Percentiles rank a stretch among this genome's conserved stretches.
Evolutionary conservation across 2,329 filamentous ascomycete genomes (phyloP).

Genomic region (Lachnellula arida): DNA sequence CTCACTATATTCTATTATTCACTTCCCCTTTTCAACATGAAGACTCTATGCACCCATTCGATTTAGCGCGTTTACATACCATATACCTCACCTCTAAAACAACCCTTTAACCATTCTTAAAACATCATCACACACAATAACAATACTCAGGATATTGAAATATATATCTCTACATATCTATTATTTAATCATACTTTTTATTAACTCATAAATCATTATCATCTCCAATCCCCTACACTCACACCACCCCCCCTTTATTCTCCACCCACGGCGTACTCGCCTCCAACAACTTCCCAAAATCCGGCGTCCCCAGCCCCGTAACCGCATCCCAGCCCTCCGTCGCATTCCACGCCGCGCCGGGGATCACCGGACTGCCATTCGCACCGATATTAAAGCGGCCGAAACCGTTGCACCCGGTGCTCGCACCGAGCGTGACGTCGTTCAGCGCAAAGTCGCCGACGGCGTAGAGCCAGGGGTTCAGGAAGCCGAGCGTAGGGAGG

Average conservation of each 20-base stretch:
- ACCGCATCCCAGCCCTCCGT: constrained; percentile 41
- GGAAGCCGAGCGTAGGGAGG: constrained; percentile 44
- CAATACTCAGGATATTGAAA: too few relatives aligned
- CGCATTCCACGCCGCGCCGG: constrained; percentile 37
- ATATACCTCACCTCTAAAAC: too few relatives aligned
- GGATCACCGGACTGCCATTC: constrained; percentile 24
- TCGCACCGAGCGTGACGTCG: constrained; percentile 37
- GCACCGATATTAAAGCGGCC: constrained; percentile 8
- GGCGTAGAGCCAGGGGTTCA: constrained; percentile 57
- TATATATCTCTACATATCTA: too few relatives aligned
- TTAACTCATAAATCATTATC: neutral
- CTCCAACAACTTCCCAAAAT: constrained; percentile 23
- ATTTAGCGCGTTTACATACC: too few relatives aligned
- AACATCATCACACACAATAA: too few relatives aligned
- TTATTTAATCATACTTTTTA: too few relatives aligned
- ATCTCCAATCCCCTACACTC: neutral
- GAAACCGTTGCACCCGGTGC: constrained; percentile 31
- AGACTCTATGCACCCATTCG: too few relatives aligned
- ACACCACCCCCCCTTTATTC: constrained; percentile 10
- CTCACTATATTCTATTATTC: too few relatives aligned
- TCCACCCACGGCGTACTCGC: constrained; percentile 14
- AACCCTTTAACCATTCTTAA: too few relatives aligned
- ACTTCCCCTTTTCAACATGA: too few relatives aligned
- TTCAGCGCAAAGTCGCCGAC: constrained; percentile 42
- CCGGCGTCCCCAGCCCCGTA: constrained; percentile 39